Percentiles rank a stretch among this genome's conserved stretches.
Conservation (phyloP, 208 protist species). For the Porcisia hertigi region DNA sequence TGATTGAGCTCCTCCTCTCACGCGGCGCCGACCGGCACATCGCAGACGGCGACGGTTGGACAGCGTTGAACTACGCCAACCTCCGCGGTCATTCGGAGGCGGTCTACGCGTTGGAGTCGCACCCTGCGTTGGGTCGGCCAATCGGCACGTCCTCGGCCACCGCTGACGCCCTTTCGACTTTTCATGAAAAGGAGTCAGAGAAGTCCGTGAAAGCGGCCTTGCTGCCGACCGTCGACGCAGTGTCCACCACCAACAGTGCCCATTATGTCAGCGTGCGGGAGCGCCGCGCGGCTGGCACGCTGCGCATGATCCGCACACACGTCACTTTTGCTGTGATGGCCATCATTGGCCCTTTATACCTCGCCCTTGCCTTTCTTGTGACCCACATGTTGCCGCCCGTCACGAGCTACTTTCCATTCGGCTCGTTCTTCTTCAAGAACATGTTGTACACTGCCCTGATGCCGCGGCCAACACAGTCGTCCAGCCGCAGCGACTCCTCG, state of each 20-base stretch:
- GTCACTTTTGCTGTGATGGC: conserved; percentile 48
- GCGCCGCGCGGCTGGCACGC: conserved; percentile 47
- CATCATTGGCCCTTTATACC: conserved; percentile 36
- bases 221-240: background rate
- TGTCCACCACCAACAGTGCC: background rate
- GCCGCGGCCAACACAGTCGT: conserved; percentile 48
- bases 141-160: background rate
- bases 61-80: conserved; percentile 60
- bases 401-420: conserved; percentile 46
- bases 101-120: conserved; percentile 37
- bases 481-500: conserved; percentile 18
- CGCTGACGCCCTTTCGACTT: background rate
- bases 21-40: conserved; percentile 41
- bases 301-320: conserved; percentile 47
- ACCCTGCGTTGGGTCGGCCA: conserved; percentile 8
- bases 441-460: conserved; percentile 45
- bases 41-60: conserved; percentile 54
- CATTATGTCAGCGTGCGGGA: conserved; percentile 45
- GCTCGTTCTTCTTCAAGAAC: conserved; percentile 72
- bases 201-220: conserved; percentile 11
- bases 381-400: conserved; percentile 53
- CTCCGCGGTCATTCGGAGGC: conserved; percentile 68
- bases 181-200: background rate
- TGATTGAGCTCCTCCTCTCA: conserved; percentile 63
- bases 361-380: conserved; percentile 31